These are phyloP conservation scores for Arachnomyces sp. DNA, from an alignment of 2,329 filamentous ascomycete genomes.

Conservation along the genomic window DNA sequence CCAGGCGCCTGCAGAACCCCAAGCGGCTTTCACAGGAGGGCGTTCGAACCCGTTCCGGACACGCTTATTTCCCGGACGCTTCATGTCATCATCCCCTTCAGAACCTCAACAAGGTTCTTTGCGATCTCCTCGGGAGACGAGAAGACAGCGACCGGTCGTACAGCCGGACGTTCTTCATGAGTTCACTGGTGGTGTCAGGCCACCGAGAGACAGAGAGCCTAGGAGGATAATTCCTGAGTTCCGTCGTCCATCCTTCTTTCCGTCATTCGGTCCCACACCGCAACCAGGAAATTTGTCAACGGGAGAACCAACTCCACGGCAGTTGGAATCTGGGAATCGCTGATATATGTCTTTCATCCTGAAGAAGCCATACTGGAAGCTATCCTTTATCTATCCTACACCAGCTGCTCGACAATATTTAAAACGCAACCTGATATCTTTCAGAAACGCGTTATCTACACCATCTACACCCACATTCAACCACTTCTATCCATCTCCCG, in stretches of 20 bases:
- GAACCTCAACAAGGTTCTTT: conserved; percentile 19
- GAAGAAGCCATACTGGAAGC: too few relatives aligned
- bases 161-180: too few relatives aligned
- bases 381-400: too few relatives aligned
- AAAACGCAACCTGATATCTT: too few relatives aligned
- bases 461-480: too few relatives aligned
- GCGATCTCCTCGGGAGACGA: conserved; percentile 12
- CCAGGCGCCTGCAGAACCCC: conserved; percentile 24
- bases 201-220: not conserved
- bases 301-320: conserved; percentile 8
- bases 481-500: too few relatives aligned
- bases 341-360: too few relatives aligned
- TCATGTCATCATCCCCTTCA: conserved; percentile 23
- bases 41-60: conserved; percentile 25
- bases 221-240: not conserved
- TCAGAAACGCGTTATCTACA: too few relatives aligned
- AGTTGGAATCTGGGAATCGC: conserved; percentile 11
- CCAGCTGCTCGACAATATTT: too few relatives aligned
- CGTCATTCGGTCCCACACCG: too few relatives aligned
- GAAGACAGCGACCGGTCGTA: conserved; percentile 3
- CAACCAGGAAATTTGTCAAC: too few relatives aligned
- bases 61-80: conserved; percentile 30
- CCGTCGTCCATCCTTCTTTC: too few relatives aligned
- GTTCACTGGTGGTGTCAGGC: not conserved
- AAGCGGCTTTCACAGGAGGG: conserved; percentile 27